Conservation (phyloP, 2,329 filamentous ascomycete species). For the Aspergillus caelatus region DNA sequence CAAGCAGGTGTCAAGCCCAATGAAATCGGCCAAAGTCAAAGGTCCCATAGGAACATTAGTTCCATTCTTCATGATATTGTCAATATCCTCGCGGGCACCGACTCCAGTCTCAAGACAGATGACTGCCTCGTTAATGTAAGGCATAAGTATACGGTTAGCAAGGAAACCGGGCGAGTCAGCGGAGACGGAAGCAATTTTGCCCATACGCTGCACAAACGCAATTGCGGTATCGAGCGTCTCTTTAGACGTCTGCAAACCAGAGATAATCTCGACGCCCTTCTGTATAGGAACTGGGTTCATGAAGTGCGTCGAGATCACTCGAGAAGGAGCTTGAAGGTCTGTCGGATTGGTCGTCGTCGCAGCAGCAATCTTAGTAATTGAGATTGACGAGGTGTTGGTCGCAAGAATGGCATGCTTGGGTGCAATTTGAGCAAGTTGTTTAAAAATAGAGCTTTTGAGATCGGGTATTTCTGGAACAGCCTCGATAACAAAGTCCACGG, state of each 20-base stretch:
- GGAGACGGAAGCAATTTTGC: conserved; percentile 85
- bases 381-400: conserved; percentile 98
- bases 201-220: conserved; percentile 86
- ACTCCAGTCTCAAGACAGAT: conserved; percentile 95
- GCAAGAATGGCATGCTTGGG: conserved; percentile 86
- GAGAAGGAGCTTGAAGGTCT: conserved; percentile 77
- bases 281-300: conserved; percentile 99
- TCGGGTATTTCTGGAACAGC: conserved; percentile 90
- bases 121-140: conserved; percentile 97
- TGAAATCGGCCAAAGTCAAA: conserved; percentile 91
- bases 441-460: conserved; percentile 87
- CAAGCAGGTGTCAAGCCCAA: conserved; percentile 92
- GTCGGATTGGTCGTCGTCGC: conserved; percentile 77
- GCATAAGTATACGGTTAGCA: conserved; percentile 96
- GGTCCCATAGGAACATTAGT: conserved; percentile 99
- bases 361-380: conserved; percentile 93
- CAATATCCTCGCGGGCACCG: conserved; percentile 86
- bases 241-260: conserved; percentile 85
- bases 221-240: conserved; percentile 81
- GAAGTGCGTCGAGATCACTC: conserved; percentile 95
- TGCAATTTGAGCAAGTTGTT: conserved; percentile 77
- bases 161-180: conserved; percentile 92
- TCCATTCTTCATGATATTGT: conserved; percentile 98
- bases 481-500: conserved; percentile 97
- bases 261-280: conserved; percentile 97